Conservation (phyloP, 208 protist genomes). For the Leishmania braziliensis region DNA sequence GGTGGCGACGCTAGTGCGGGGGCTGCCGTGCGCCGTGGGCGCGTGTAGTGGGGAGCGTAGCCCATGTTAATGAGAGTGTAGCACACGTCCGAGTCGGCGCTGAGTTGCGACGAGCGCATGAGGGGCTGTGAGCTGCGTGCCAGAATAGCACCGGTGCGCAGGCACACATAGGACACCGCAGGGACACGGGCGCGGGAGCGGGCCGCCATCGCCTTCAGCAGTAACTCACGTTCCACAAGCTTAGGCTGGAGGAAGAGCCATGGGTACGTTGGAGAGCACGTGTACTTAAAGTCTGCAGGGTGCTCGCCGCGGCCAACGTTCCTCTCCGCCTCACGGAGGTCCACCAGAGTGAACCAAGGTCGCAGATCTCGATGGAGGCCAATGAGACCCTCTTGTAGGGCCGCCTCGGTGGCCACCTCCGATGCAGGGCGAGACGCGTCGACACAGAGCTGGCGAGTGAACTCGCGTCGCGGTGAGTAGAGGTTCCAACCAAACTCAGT, state of each 20-base stretch:
- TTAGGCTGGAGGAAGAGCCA: constrained; percentile 58
- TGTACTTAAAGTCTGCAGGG: constrained; percentile 30
- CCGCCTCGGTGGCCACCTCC: constrained; percentile 21
- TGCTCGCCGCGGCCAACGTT: constrained; percentile 5
- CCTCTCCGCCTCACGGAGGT: constrained; percentile 29
- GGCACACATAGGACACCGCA: constrained; percentile 80
- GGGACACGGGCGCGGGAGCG: constrained; percentile 86
- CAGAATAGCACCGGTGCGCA: constrained; percentile 60
- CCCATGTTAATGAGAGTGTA: constrained; percentile 48
- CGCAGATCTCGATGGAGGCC: constrained; percentile 52
- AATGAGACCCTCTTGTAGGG: constrained; percentile 27
- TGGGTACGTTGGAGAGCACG: constrained; percentile 77
- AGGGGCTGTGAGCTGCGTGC: constrained; percentile 88
- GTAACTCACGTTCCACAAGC: constrained; percentile 41
- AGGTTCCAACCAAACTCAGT: constrained; percentile 86
- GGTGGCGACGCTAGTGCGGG: background rate
- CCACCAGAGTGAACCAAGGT: constrained; percentile 60
- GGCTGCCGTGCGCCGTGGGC: constrained; percentile 2
- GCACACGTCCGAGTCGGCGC: constrained; percentile 62
- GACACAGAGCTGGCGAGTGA: constrained; percentile 58
- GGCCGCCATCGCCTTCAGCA: constrained; percentile 57
- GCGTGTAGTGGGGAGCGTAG: constrained; percentile 13
- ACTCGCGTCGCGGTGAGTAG: constrained; percentile 54
- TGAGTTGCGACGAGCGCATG: constrained; percentile 32
- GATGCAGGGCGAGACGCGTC: constrained; percentile 25